Conservation (phyloP, 345 rosid genomes). For the Eucalyptus pauciflora region DNA sequence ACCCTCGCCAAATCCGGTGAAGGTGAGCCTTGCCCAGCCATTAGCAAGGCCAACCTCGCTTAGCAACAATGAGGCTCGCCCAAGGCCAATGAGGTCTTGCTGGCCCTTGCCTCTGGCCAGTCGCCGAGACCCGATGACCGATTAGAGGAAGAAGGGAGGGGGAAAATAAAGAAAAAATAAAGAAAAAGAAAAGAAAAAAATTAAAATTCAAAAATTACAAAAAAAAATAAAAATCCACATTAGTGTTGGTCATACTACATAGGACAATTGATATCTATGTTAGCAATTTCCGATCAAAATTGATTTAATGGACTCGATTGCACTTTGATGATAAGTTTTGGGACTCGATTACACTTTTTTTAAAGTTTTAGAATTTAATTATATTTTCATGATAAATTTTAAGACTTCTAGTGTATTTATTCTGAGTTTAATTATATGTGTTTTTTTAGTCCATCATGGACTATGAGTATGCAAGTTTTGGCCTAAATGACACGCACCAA, state of each 20-base stretch:
- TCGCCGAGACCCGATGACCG: fast-evolving
- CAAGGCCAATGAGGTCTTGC: neutral
- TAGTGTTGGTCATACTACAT: too few relatives aligned
- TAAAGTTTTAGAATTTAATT: too few relatives aligned
- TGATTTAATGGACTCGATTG: fast-evolving
- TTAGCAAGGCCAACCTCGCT: neutral
- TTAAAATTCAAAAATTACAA: too few relatives aligned
- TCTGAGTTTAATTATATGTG: too few relatives aligned
- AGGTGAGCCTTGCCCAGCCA: neutral
- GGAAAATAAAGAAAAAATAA: neutral
- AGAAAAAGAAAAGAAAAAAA: too few relatives aligned
- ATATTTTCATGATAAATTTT: too few relatives aligned
- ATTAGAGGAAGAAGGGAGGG: neutral
- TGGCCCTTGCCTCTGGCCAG: fast-evolving
- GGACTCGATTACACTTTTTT: too few relatives aligned
- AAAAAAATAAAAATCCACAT: too few relatives aligned
- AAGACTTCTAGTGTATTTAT: neutral
- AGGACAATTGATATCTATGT: too few relatives aligned
- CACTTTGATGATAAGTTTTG: too few relatives aligned
- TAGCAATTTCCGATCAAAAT: fast-evolving
- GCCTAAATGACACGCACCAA: neutral
- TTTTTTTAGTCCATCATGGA: neutral
- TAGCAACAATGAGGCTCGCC: neutral
- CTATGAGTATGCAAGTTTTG: neutral
- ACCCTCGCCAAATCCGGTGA: fast-evolving